Conservation (phyloP, 495 filamentous ascomycete genomes). For the Hypoxylon perforatum region DNA sequence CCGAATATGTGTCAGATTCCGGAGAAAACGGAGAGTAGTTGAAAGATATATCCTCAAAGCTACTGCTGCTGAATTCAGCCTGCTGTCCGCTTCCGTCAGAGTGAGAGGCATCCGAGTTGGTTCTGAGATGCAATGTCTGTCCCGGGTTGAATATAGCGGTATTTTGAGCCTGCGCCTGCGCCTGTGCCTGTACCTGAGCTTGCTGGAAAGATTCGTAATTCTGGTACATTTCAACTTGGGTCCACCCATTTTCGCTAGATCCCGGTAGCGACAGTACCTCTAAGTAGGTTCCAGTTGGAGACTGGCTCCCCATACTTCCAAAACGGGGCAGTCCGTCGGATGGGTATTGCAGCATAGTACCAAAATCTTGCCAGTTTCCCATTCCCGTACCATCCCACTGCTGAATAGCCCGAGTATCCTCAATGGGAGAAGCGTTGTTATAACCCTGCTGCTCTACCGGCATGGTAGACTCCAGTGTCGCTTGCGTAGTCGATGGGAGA, state of each 20-base stretch:
- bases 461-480: constrained; percentile 69
- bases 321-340: constrained; percentile 64
- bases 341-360: constrained; percentile 65
- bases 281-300: constrained; percentile 82
- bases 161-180: constrained; percentile 57
- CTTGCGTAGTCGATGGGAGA: constrained; percentile 75
- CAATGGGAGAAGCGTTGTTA: constrained; percentile 68
- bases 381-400: constrained; percentile 58
- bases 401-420: constrained; percentile 73
- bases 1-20: constrained; percentile 69
- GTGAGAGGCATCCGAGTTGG: constrained; percentile 84
- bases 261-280: constrained; percentile 82
- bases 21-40: constrained; percentile 76
- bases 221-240: constrained; percentile 70
- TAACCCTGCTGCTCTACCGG: constrained; percentile 73
- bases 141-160: constrained; percentile 85
- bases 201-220: constrained; percentile 61
- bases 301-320: constrained; percentile 75
- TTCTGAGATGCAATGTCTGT: constrained; percentile 85
- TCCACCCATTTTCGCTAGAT: constrained; percentile 89
- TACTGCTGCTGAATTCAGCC: constrained; percentile 78
- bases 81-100: constrained; percentile 69
- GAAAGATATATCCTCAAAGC: constrained; percentile 82
- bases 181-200: constrained; percentile 53
- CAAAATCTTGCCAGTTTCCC: constrained; percentile 80